Percentiles rank a stretch among this genome's conserved stretches.
These are phyloP conservation scores for Beauveria bassiana DNA, from an alignment of 2,329 filamentous ascomycete genomes.

Conservation along the genomic window DNA sequence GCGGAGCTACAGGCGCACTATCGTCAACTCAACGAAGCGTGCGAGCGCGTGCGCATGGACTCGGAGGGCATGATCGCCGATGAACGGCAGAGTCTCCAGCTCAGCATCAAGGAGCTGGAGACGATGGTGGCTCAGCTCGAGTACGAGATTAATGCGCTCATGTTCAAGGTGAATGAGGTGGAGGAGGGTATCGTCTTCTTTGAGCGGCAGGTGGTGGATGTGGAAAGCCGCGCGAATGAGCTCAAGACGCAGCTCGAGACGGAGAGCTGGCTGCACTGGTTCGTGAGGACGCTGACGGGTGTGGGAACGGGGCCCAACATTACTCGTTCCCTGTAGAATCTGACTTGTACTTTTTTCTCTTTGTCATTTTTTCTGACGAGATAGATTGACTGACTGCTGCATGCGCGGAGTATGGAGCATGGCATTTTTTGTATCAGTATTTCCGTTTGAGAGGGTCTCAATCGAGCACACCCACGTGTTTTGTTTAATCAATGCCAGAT, in stretches of 20 bases:
- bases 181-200: constrained; percentile 77
- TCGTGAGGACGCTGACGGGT: constrained; percentile 52
- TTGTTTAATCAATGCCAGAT: neutral
- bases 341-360: neutral
- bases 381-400: neutral
- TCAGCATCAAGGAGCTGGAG: constrained; percentile 72
- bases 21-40: constrained; percentile 61
- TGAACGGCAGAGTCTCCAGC: constrained; percentile 60
- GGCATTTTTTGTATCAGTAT: constrained; percentile 1
- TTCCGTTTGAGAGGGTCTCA: neutral
- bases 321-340: constrained; percentile 19
- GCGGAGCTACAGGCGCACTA: constrained; percentile 61
- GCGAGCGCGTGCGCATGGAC: constrained; percentile 57
- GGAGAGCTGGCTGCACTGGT: constrained; percentile 58
- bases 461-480: neutral
- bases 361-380: neutral
- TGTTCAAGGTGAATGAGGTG: constrained; percentile 75
- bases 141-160: constrained; percentile 80
- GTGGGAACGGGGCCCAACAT: constrained; percentile 55
- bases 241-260: constrained; percentile 55
- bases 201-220: constrained; percentile 66
- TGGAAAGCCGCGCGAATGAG: constrained; percentile 57
- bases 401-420: constrained; percentile 6
- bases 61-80: constrained; percentile 62
- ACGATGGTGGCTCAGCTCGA: constrained; percentile 77